Conservation (phyloP, 805 yeast genomes). For the Candida maris region DNA sequence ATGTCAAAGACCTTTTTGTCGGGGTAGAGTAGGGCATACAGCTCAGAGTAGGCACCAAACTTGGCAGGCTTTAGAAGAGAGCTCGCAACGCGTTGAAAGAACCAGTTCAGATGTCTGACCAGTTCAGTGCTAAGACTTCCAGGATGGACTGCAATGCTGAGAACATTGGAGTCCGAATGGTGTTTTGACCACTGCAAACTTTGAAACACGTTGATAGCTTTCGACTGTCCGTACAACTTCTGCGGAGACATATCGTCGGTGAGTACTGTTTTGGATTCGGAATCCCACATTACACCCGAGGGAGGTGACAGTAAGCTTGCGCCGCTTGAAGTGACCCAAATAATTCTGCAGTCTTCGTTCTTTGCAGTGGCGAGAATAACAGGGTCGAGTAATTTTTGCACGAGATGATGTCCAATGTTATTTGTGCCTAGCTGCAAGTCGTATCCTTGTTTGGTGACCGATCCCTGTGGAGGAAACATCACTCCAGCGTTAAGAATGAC, state of each 20-base stretch:
- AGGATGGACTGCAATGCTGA: slow-evolving; percentile 8
- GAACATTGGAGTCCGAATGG: slow-evolving; percentile 8
- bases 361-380: slow-evolving; percentile 33
- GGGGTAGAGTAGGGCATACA: slow-evolving; percentile 1
- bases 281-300: slow-evolving; percentile 12
- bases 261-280: slow-evolving; percentile 5
- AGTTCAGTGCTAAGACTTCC: slow-evolving; percentile 1
- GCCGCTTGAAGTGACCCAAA: slow-evolving; percentile 44
- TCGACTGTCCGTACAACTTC: slow-evolving; percentile 2
- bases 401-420: slow-evolving; percentile 22
- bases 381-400: slow-evolving; percentile 36
- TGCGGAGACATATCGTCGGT: slow-evolving; percentile 1
- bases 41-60: background rate
- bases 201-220: slow-evolving; percentile 5
- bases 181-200: slow-evolving; percentile 5
- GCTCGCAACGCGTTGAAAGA: background rate
- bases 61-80: background rate
- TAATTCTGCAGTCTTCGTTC: slow-evolving; percentile 31
- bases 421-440: slow-evolving; percentile 47
- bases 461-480: slow-evolving; percentile 36
- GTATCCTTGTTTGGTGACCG: slow-evolving; percentile 40
- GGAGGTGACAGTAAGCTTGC: slow-evolving; percentile 25
- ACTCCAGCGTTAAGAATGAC: slow-evolving; percentile 45
- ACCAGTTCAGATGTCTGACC: background rate
- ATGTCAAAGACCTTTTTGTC: background rate